phyloP scores from a whole-genome alignment of 345 rosid genomes.

The Gossypium mustelinum region DNA sequence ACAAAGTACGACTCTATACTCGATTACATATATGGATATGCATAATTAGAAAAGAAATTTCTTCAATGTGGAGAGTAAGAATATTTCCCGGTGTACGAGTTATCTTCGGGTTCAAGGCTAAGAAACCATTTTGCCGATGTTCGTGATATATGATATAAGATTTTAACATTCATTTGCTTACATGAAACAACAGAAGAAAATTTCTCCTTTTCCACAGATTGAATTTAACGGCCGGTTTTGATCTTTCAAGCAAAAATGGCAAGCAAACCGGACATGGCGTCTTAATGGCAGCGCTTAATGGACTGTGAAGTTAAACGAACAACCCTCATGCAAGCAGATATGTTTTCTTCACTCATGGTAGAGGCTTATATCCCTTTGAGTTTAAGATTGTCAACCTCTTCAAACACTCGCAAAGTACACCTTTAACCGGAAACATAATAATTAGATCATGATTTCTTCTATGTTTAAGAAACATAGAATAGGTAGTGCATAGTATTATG shows the following conservation, averaged over 20 bases:
- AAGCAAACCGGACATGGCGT: no score
- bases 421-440: no score
- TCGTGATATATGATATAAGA: no score
- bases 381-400: background rate
- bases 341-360: background rate
- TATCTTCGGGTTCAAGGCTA: no score
- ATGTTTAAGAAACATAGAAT: background rate
- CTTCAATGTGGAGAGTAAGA: no score
- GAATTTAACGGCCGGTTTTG: background rate
- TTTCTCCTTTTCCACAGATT: background rate
- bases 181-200: background rate
- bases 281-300: background rate
- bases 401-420: background rate
- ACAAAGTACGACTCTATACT: no score
- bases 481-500: background rate
- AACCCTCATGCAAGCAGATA: constrained; percentile 7
- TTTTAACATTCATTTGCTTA: background rate
- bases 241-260: background rate
- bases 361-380: background rate
- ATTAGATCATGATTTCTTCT: no score
- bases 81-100: no score
- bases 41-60: no score
- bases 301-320: background rate
- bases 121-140: no score
- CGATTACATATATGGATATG: no score